phyloP scores from a whole-genome alignment of 2,329 filamentous ascomycete genomes.

The Calycina herbarum region DNA sequence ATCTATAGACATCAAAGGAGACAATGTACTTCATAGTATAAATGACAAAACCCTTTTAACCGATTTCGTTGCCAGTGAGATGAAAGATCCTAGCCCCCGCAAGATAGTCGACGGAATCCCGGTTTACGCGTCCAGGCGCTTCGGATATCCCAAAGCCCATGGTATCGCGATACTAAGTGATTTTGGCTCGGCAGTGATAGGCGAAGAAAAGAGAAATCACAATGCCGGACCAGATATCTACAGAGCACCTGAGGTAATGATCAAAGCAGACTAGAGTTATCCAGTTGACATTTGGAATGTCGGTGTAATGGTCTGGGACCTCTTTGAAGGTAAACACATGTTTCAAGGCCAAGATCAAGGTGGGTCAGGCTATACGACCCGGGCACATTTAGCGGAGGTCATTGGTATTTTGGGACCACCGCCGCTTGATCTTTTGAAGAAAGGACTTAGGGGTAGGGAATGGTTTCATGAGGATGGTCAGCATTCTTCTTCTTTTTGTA shows the following conservation, averaged over 20 bases:
- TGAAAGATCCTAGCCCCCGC: constrained; percentile 37
- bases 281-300: constrained; percentile 10
- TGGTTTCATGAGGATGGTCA: constrained; percentile 18
- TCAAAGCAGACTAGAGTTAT: constrained; percentile 3
- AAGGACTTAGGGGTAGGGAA: constrained; percentile 13
- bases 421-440: background rate
- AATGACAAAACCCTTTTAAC: constrained; percentile 35
- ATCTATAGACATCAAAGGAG: constrained; percentile 34
- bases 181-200: constrained; percentile 47
- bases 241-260: constrained; percentile 2
- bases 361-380: too few relatives aligned
- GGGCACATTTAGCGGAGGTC: too few relatives aligned
- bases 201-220: constrained; percentile 39
- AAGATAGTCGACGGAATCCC: constrained; percentile 43
- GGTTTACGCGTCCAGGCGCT: constrained; percentile 45
- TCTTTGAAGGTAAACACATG: too few relatives aligned
- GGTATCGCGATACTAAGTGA: constrained; percentile 47
- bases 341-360: too few relatives aligned
- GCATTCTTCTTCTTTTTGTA: too few relatives aligned
- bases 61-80: constrained; percentile 30
- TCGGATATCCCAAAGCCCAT: constrained; percentile 37
- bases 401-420: too few relatives aligned
- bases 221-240: constrained; percentile 11
- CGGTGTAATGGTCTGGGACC: background rate
- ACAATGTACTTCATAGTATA: constrained; percentile 38